Conservation (phyloP, 768 basidiomycete genomes). For the Suillus discolor region DNA sequence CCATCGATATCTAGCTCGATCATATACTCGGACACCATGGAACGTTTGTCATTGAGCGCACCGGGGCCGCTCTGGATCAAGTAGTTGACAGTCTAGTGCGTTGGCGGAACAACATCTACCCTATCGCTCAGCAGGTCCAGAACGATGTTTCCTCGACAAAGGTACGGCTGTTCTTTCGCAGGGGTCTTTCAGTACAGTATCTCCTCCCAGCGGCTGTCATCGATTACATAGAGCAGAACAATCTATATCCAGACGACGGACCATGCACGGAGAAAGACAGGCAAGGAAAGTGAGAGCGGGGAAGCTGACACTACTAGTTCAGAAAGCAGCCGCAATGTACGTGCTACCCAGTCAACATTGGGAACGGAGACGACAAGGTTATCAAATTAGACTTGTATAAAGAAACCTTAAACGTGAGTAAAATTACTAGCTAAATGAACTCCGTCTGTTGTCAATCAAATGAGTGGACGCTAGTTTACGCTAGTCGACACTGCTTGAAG, state of each 20-base stretch:
- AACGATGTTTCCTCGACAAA: conserved; percentile 98
- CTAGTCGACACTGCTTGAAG: background rate
- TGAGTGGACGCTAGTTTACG: background rate
- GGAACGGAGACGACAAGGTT: background rate
- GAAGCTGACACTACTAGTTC: background rate
- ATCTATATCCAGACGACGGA: conserved; percentile 71
- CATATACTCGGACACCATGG: conserved; percentile 96
- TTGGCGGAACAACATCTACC: conserved; percentile 84
- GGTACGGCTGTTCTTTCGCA: conserved; percentile 76
- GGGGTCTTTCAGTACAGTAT: conserved; percentile 85
- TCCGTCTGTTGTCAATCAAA: background rate
- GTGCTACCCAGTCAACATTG: background rate
- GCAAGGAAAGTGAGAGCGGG: conserved; percentile 33
- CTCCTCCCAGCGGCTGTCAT: conserved; percentile 89
- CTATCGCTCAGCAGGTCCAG: conserved; percentile 93
- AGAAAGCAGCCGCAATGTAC: background rate
- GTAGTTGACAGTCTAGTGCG: conserved; percentile 71
- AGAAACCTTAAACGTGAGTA: background rate
- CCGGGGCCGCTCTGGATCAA: conserved; percentile 88
- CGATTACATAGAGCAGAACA: conserved; percentile 89
- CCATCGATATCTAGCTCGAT: conserved; percentile 86
- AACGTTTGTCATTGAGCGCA: conserved; percentile 91
- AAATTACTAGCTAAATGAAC: background rate
- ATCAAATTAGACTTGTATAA: background rate
- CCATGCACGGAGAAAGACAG: conserved; percentile 36